A percentile compares a stretch with the other conserved stretches of the same genome.
phyloP scores from a whole-genome alignment of 2,329 filamentous ascomycete genomes.

The Chaetomium sp. region DNA sequence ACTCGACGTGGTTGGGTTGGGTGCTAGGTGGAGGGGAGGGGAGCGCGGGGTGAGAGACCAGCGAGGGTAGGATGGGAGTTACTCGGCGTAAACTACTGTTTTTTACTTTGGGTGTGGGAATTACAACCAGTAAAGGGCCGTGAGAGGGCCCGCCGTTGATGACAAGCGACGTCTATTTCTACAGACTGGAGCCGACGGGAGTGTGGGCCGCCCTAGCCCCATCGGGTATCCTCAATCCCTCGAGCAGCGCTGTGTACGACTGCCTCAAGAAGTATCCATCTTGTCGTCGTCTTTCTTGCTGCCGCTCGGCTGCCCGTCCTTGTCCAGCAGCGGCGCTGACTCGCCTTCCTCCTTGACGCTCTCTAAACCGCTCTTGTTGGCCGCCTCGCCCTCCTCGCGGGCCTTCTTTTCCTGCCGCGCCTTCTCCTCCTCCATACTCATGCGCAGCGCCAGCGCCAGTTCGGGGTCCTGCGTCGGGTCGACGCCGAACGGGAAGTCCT shows the following conservation, averaged over 20 bases:
- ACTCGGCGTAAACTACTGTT: conserved; percentile 4
- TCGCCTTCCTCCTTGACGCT: conserved; percentile 75
- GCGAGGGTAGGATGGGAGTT: neutral
- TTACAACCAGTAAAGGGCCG: neutral
- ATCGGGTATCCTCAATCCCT: neutral
- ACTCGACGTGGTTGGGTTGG: conserved; percentile 29
- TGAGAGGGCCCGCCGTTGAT: conserved; percentile 8
- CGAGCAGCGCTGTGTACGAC: neutral
- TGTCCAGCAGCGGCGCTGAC: conserved; percentile 61
- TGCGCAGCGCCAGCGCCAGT: conserved; percentile 87
- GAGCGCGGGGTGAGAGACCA: neutral
- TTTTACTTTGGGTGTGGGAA: neutral
- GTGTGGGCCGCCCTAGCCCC: neutral
- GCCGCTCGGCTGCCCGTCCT: conserved; percentile 66
- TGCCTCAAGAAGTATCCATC: conserved; percentile 81
- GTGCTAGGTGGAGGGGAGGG: neutral
- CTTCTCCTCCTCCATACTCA: conserved; percentile 99
- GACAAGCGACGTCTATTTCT: conserved; percentile 26
- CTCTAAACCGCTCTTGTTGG: conserved; percentile 59
- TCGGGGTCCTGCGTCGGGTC: conserved; percentile 93
- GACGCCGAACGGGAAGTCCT: conserved; percentile 82
- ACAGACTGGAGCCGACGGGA: conserved; percentile 12
- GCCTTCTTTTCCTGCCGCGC: conserved; percentile 86
- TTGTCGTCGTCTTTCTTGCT: conserved; percentile 59
- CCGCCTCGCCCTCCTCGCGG: conserved; percentile 70